Base-by-base conservation (phyloP, 108 stramenopile species). In the Nannochloropsis gaditana region DNA sequence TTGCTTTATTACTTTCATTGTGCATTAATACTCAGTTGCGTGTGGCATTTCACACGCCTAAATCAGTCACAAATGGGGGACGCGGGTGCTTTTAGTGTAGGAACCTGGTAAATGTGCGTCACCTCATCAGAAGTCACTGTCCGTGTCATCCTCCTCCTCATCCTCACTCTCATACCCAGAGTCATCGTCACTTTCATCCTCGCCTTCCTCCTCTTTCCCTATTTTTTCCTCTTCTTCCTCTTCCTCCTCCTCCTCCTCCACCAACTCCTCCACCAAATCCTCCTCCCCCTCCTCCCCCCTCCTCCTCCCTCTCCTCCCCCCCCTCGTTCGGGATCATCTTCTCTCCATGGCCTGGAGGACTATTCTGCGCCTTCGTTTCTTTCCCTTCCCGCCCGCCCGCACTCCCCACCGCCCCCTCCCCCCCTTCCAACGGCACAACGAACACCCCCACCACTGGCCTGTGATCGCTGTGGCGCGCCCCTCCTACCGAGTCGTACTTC, bases 401-500 rank as follows among this genome's bases (percentile, higher is more conserved):
- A 31, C 31, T 31, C 31, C 31, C 31, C 31, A 31, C 31, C 31
- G 31, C 31, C 31, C 31, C 59, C 59, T 73, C 2, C n/a, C n/a
- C 59, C 11, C 81, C 84, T 11, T 45, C 50, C 84, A 88, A 80
- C 21, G n/a, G 44, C 45, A 88, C 87, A 21, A 15, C 50, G 59
- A 85, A 88, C n/a, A 42, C 81, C 5, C 84, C 88, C 21, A 45
- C 82, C 21, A 88, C 88, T 50, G 88, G 88, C 2, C 88, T 82
- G 79, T 88, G 88, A 43, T 88, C 88, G 42, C 88, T 88, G 50
- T 85, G 84, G 41, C 85, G 80, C 42, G 87, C 81, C 15, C 84
- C 81, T 9, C 80, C 80, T 10, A 88, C 84, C 43, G 84, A 84
- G 19, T 59, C 19, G 42, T 88, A 85, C 31, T 81, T 31, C 41